Conservation (phyloP, 352 stramenopile genomes). For the Discostella stelligera region DNA sequence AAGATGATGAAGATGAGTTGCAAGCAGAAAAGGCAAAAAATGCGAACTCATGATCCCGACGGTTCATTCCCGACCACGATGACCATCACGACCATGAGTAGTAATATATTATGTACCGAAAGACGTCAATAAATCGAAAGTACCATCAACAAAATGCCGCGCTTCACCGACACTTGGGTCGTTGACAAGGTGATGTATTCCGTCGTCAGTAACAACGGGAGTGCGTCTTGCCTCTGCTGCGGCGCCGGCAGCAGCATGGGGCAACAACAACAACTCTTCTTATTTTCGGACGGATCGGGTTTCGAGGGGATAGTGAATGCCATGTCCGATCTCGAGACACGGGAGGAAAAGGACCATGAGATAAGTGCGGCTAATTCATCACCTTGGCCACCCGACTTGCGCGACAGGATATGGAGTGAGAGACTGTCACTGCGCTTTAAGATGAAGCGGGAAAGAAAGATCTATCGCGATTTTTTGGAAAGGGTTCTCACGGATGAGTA, state of each 20-base stretch:
- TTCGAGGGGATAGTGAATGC: slow-evolving; percentile 85
- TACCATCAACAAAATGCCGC: slow-evolving; percentile 52
- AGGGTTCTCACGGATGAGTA: slow-evolving; percentile 32
- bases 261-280: not conserved
- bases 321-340: slow-evolving; percentile 90
- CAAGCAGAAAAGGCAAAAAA: too few species aligned
- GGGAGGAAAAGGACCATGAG: slow-evolving; percentile 88
- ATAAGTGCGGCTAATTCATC: slow-evolving; percentile 84
- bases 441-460: slow-evolving; percentile 74
- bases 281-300: slow-evolving; percentile 79
- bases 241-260: slow-evolving; percentile 62
- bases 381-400: slow-evolving; percentile 85
- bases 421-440: slow-evolving; percentile 86
- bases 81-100: too few species aligned
- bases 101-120: too few species aligned
- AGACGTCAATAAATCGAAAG: not conserved
- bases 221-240: slow-evolving; percentile 84
- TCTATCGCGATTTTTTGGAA: slow-evolving; percentile 65
- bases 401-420: slow-evolving; percentile 90
- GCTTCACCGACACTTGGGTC: slow-evolving; percentile 81
- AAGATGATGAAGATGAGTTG: too few species aligned
- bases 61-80: too few species aligned
- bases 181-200: slow-evolving; percentile 93
- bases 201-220: slow-evolving; percentile 89
- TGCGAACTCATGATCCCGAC: too few species aligned